Evolutionary conservation across 257 asterid species (phyloP).

Genomic region (Forsythia viridissima): DNA sequence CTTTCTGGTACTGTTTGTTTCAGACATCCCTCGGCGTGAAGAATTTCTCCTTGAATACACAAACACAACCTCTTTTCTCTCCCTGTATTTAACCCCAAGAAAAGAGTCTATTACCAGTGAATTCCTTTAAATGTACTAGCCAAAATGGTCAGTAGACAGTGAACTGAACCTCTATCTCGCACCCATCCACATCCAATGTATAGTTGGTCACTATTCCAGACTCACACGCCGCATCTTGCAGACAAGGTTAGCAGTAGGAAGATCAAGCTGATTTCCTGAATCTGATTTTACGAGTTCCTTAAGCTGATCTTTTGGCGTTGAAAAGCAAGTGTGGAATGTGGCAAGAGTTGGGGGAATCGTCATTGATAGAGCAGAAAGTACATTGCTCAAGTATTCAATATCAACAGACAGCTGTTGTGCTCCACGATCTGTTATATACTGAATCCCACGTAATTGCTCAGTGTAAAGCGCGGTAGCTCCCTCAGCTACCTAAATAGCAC

Average conservation of each 20-base stretch:
- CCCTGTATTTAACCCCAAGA: not conserved
- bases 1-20: too few species aligned
- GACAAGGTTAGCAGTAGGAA: constrained; percentile 82
- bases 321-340: constrained; percentile 79
- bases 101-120: not conserved
- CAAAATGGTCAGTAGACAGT: not conserved
- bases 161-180: not conserved
- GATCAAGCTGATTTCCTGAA: constrained; percentile 72
- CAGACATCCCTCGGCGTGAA: too few species aligned
- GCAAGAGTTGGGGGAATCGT: constrained; percentile 77
- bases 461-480: constrained; percentile 86
- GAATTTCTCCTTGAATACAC: not conserved
- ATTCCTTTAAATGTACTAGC: not conserved
- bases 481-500: constrained; percentile 71
- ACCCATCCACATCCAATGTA: not conserved
- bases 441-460: constrained; percentile 91
- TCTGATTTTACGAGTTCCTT: constrained; percentile 76
- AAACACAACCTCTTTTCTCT: not conserved
- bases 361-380: constrained; percentile 94
- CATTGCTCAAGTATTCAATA: constrained; percentile 88
- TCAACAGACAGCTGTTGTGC: constrained; percentile 94
- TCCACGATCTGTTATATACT: constrained; percentile 83
- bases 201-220: constrained; percentile 42
- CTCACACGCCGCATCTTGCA: constrained; percentile 86
- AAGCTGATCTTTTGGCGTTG: constrained; percentile 77